These are phyloP conservation scores for Linanthus parryae DNA, from an alignment of 148 eudicot species.

Conservation along the genomic window DNA sequence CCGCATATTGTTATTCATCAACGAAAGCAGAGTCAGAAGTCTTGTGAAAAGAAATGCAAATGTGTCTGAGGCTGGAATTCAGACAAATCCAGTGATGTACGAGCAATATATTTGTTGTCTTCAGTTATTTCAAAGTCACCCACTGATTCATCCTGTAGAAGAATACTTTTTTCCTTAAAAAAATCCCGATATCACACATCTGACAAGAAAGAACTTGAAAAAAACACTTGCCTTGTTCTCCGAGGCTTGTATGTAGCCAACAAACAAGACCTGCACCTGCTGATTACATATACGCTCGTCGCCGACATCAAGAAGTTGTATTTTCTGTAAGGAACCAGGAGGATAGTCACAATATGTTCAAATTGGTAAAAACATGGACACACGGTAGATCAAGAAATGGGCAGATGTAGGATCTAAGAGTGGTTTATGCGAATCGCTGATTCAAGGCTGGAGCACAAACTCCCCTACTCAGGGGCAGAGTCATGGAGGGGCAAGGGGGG, in stretches of 20 bases:
- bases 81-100: conserved; percentile 32
- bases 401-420: too few species aligned
- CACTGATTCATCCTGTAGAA: conserved; percentile 23
- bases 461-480: too few species aligned
- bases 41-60: conserved; percentile 11
- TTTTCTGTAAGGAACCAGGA: conserved; percentile 29
- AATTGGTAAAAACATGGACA: too few species aligned
- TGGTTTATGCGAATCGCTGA: too few species aligned
- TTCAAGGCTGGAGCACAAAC: too few species aligned
- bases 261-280: conserved; percentile 37
- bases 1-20: too few species aligned
- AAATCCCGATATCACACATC: too few species aligned
- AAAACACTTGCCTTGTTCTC: conserved; percentile 34
- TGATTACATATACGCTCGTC: conserved; percentile 17
- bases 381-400: too few species aligned
- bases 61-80: conserved; percentile 25
- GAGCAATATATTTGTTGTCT: conserved; percentile 41
- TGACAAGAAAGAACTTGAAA: too few species aligned
- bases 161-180: too few species aligned
- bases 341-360: not conserved
- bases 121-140: conserved; percentile 28
- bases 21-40: too few species aligned
- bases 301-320: conserved; percentile 30
- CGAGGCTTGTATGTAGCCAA: conserved; percentile 67
- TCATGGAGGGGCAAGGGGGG: too few species aligned